Conservation (phyloP, 1,139 yeast genomes). For the Meyerozyma smithsonii region DNA sequence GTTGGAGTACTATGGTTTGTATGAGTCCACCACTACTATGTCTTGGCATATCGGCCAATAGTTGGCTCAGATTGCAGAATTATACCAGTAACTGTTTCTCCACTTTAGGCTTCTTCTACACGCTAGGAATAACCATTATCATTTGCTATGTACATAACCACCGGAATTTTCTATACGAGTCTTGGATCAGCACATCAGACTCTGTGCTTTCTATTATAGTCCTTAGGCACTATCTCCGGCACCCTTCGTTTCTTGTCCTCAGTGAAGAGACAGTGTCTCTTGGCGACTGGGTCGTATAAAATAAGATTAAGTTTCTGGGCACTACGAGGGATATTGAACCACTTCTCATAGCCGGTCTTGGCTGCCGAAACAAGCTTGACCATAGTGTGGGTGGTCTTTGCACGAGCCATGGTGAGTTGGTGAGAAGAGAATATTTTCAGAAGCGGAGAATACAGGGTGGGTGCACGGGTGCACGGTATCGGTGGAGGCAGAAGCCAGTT, state of each 20-base stretch:
- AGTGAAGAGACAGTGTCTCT: conserved; percentile 77
- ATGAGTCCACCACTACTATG: too few species aligned
- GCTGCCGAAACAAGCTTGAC: conserved; percentile 47
- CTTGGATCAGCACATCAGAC: conserved; percentile 7
- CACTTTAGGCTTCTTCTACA: too few species aligned
- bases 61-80: too few species aligned
- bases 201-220: conserved; percentile 46
- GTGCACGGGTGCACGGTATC: conserved; percentile 1
- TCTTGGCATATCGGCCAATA: too few species aligned
- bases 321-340: conserved; percentile 77
- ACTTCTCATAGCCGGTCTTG: conserved; percentile 78
- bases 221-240: conserved; percentile 58
- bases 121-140: too few species aligned
- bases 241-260: conserved; percentile 83
- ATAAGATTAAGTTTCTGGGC: conserved; percentile 77
- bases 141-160: not conserved
- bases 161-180: not conserved
- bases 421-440: not conserved
- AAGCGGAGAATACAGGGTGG: not conserved
- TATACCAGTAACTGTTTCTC: too few species aligned
- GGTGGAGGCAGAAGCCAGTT: too few species aligned
- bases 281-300: conserved; percentile 76
- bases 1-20: too few species aligned
- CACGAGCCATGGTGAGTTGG: conserved; percentile 37
- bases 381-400: conserved; percentile 43